Percentiles rank a stretch among this genome's conserved stretches.
Conservation (phyloP, 1,284 basidiomycete genomes). For the Tranzscheliella williamsii region DNA sequence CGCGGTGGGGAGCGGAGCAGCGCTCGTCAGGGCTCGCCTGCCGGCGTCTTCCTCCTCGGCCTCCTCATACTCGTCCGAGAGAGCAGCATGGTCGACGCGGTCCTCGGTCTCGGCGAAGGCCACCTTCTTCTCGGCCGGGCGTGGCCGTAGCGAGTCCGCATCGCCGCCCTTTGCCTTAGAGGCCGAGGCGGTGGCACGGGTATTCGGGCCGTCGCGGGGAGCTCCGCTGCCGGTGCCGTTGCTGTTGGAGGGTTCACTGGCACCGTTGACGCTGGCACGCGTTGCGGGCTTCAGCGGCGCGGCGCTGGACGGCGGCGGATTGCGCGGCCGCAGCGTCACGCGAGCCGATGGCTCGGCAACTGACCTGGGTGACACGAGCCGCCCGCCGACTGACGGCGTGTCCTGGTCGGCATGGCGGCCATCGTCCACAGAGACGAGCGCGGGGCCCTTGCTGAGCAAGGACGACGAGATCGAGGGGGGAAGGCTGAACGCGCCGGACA, state of each 20-base stretch:
- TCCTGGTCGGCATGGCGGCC: constrained; percentile 30
- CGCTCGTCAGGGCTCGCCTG: too few species aligned
- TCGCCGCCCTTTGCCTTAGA: not conserved
- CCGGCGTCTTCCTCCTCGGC: constrained; percentile 17
- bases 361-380: constrained; percentile 26
- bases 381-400: constrained; percentile 36
- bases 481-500: constrained; percentile 13
- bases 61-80: constrained; percentile 19
- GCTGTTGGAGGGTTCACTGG: constrained; percentile 1
- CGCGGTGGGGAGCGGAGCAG: not conserved
- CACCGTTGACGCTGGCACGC: constrained; percentile 3
- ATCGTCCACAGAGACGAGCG: constrained; percentile 29
- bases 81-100: constrained; percentile 22
- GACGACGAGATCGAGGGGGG: constrained; percentile 27
- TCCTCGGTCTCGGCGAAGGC: constrained; percentile 51
- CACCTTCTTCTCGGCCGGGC: constrained; percentile 48
- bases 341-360: constrained; percentile 41
- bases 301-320: constrained; percentile 31
- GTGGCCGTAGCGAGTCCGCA: constrained; percentile 7
- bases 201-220: not conserved
- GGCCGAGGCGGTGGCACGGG: not conserved
- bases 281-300: constrained; percentile 44
- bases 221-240: not conserved
- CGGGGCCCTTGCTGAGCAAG: constrained; percentile 23
- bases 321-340: constrained; percentile 37